Percentiles rank a stretch among this genome's conserved stretches.
These are phyloP conservation scores for Penicillium parvum DNA, from an alignment of 495 filamentous ascomycete species.

Conservation along the genomic window DNA sequence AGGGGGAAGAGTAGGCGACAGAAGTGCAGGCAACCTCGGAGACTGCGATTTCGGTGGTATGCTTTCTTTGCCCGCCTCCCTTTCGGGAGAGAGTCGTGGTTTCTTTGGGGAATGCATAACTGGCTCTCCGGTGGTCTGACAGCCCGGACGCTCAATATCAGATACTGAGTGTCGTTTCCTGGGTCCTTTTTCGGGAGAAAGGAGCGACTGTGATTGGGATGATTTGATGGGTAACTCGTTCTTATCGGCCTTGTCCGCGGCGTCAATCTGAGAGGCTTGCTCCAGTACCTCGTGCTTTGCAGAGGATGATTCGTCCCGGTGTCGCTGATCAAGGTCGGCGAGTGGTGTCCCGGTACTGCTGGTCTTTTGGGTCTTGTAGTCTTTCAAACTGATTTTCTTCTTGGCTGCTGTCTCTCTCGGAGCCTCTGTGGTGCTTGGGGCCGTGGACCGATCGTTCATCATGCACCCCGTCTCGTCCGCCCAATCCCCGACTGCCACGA, in stretches of 20 bases:
- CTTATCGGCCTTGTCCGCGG: slow-evolving; percentile 16
- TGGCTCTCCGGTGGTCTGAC: slow-evolving; percentile 11
- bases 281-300: slow-evolving; percentile 19
- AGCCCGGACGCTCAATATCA: slow-evolving; percentile 14
- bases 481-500: slow-evolving; percentile 49
- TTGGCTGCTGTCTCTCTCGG: slow-evolving; percentile 24
- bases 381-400: slow-evolving; percentile 49
- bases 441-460: slow-evolving; percentile 37
- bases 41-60: slow-evolving; percentile 21
- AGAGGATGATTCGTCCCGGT: slow-evolving; percentile 12
- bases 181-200: slow-evolving; percentile 15
- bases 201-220: slow-evolving; percentile 12
- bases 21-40: slow-evolving; percentile 32
- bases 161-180: slow-evolving; percentile 35
- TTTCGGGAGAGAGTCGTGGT: slow-evolving; percentile 28
- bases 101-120: slow-evolving; percentile 29
- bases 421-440: slow-evolving; percentile 30
- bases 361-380: slow-evolving; percentile 47
- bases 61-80: slow-evolving; percentile 16
- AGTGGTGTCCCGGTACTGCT: slow-evolving; percentile 22
- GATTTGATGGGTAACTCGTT: not conserved
- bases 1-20: slow-evolving; percentile 43
- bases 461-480: slow-evolving; percentile 47
- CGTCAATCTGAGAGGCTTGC: slow-evolving; percentile 13
- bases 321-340: slow-evolving; percentile 16